These are phyloP conservation scores for Cruciata laevipes DNA, from an alignment of 257 asterid genomes.

Conservation along the genomic window DNA sequence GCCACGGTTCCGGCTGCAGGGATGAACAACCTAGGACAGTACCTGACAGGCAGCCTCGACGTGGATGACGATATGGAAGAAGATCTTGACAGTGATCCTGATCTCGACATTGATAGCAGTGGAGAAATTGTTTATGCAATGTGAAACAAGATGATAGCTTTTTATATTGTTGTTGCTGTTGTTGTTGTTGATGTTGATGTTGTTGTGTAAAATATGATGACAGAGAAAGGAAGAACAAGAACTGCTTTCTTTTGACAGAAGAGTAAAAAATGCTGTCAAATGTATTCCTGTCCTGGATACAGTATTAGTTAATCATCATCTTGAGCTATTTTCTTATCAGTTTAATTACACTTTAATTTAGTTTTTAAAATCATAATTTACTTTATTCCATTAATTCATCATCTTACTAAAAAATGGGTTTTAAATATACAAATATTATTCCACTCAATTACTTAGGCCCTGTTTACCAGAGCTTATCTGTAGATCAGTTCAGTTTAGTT, in stretches of 20 bases:
- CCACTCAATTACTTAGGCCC: too few species aligned
- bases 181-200: background rate
- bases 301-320: too few species aligned
- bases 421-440: too few species aligned
- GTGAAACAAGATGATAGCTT: constrained; percentile 17
- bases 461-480: too few species aligned
- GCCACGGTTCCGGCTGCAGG: constrained; percentile 91
- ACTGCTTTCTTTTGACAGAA: background rate
- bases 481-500: too few species aligned
- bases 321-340: too few species aligned
- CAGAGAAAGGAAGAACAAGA: background rate
- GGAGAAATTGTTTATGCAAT: constrained; percentile 88
- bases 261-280: background rate
- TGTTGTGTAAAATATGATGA: too few species aligned
- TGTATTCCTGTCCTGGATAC: too few species aligned
- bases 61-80: constrained; percentile 94
- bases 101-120: constrained; percentile 88
- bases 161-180: background rate
- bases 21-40: constrained; percentile 54
- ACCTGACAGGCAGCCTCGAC: constrained; percentile 73
- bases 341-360: too few species aligned
- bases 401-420: too few species aligned
- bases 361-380: too few species aligned
- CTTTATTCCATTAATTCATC: too few species aligned
- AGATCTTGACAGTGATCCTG: constrained; percentile 88